Percentiles rank a stretch among this genome's conserved stretches.
These are phyloP conservation scores for Hebeloma cylindrosporum DNA, from an alignment of 768 basidiomycete species.

Conservation along the genomic window DNA sequence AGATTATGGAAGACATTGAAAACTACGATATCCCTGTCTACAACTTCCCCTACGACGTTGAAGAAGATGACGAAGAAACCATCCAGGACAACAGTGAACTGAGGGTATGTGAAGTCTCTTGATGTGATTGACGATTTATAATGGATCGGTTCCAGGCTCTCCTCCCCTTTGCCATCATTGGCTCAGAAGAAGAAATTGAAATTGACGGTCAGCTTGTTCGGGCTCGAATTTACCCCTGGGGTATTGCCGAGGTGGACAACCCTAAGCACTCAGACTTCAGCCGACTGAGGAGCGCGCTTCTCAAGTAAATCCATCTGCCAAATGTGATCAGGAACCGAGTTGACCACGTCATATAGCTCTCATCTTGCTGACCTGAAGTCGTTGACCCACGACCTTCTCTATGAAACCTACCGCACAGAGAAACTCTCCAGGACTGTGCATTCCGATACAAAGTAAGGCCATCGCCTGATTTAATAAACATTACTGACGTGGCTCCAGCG, in stretches of 20 bases:
- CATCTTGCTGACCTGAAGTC: conserved; percentile 95
- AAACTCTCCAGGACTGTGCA: conserved; percentile 91
- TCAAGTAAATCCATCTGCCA: conserved; percentile 60
- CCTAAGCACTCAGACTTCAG: conserved; percentile 99
- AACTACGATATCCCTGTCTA: conserved; percentile 98
- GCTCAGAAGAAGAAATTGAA: conserved; percentile 96
- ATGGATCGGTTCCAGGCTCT: conserved; percentile 54
- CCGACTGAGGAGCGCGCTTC: conserved; percentile 84
- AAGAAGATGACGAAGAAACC: conserved; percentile 99
- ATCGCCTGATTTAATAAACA: conserved; percentile 13
- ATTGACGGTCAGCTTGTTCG: conserved; percentile 89
- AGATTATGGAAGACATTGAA: conserved; percentile 99
- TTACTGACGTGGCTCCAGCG: conserved; percentile 43
- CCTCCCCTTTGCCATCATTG: conserved; percentile 95
- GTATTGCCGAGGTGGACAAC: conserved; percentile 97
- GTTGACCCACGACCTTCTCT: conserved; percentile 89
- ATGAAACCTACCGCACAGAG: conserved; percentile 98
- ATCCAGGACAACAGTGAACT: conserved; percentile 97
- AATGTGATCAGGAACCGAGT: not conserved
- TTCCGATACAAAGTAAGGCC: conserved; percentile 66
- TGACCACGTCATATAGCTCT: conserved; percentile 51
- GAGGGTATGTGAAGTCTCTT: conserved; percentile 51
- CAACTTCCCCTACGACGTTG: conserved; percentile 99
- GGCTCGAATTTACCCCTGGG: conserved; percentile 97
- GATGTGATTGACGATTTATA: not conserved